A percentile compares a stretch with the other conserved stretches of the same genome.
These are phyloP conservation scores for Echium plantagineum DNA, from an alignment of 257 asterid genomes.

Conservation along the genomic window DNA sequence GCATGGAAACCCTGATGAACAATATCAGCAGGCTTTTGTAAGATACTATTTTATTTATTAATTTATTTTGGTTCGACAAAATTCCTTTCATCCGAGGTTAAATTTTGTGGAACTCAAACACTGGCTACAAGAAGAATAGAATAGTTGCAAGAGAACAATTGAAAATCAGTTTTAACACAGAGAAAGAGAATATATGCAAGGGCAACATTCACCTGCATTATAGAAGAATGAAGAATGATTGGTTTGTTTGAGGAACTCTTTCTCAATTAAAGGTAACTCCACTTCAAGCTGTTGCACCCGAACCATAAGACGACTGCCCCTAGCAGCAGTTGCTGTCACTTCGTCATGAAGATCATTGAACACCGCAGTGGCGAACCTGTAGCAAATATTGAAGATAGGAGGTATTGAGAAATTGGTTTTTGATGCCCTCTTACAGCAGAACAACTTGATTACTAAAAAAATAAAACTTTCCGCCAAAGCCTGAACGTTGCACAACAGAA, in stretches of 20 bases:
- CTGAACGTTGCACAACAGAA: not conserved
- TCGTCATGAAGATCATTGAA: conserved; percentile 88
- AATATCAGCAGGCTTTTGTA: not conserved
- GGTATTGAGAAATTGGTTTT: conserved; percentile 17
- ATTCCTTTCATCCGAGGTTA: not conserved
- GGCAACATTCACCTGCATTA: conserved; percentile 49
- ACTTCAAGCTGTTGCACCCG: conserved; percentile 91
- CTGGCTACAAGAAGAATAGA: not conserved
- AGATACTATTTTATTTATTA: no score
- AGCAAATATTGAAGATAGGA: conserved; percentile 19
- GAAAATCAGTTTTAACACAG: not conserved
- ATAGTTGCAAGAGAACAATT: no score
- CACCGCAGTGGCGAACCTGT: conserved; percentile 92
- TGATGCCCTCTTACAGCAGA: not conserved
- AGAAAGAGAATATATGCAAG: not conserved
- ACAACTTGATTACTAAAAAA: not conserved
- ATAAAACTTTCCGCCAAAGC: not conserved
- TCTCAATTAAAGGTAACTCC: conserved; percentile 71
- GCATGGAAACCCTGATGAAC: not conserved
- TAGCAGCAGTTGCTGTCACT: conserved; percentile 82
- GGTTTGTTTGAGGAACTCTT: conserved; percentile 81
- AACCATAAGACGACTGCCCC: conserved; percentile 64
- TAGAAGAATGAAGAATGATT: conserved; percentile 66
- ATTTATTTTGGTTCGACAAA: not conserved
- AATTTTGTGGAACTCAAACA: not conserved